Evolutionary conservation across 2,329 filamentous ascomycete species (phyloP).

Genomic region (Trichoderma sp.): DNA sequence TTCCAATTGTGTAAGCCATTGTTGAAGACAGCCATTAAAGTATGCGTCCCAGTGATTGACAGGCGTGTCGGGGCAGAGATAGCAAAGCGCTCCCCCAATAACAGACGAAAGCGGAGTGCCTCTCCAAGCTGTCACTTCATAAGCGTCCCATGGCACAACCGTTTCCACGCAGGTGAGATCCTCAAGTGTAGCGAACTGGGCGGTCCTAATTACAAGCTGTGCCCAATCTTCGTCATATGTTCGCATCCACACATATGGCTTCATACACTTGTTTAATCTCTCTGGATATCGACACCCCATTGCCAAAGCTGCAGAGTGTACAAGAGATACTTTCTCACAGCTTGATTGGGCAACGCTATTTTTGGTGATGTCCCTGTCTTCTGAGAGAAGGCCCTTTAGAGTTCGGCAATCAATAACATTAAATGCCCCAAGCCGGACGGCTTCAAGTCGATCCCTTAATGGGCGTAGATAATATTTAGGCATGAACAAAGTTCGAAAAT

Average conservation of each 20-base stretch:
- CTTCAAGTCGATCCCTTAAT: conserved; percentile 29
- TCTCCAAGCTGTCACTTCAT: conserved; percentile 31
- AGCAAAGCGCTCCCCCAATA: conserved; percentile 34
- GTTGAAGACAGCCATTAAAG: conserved; percentile 26
- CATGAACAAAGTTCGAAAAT: conserved; percentile 31
- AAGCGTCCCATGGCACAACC: conserved; percentile 29
- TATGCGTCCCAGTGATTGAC: conserved; percentile 30
- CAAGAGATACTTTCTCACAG: conserved; percentile 26
- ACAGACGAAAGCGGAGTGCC: conserved; percentile 32
- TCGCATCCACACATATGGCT: neutral
- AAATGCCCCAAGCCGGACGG: conserved; percentile 30
- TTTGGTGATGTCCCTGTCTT: neutral
- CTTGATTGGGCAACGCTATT: conserved; percentile 28
- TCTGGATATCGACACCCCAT: conserved; percentile 30
- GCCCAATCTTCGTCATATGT: conserved; percentile 24
- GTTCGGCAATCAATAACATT: neutral
- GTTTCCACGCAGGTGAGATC: conserved; percentile 30
- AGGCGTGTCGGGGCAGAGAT: conserved; percentile 19
- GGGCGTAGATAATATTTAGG: conserved; percentile 26
- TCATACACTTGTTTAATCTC: conserved; percentile 9
- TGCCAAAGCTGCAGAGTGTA: conserved; percentile 33
- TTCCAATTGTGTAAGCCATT: conserved; percentile 29
- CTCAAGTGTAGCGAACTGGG: neutral
- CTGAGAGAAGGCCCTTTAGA: conserved; percentile 9
- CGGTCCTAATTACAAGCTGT: neutral